Conservation (phyloP, 306 rosid genomes). For the Nissolia schottii region DNA sequence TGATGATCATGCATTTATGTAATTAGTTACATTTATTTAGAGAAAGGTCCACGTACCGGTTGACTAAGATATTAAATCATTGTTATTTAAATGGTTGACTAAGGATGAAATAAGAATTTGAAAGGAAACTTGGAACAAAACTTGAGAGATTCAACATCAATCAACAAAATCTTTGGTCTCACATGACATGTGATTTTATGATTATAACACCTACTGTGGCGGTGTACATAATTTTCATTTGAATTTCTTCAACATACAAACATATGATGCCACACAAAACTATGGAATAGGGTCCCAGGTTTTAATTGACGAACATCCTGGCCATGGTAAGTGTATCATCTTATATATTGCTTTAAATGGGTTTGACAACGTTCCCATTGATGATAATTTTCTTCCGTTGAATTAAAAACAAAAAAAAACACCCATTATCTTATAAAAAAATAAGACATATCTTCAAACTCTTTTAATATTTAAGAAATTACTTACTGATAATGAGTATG, state of each 20-base stretch:
- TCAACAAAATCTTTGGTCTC: constrained; percentile 42
- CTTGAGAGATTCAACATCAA: not conserved
- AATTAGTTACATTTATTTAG: not conserved
- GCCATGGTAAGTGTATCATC: too few relatives aligned
- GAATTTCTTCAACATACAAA: not conserved
- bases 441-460: too few relatives aligned
- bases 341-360: too few relatives aligned
- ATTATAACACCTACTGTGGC: constrained; percentile 18
- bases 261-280: too few relatives aligned
- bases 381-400: too few relatives aligned
- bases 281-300: too few relatives aligned
- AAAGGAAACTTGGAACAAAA: not conserved
- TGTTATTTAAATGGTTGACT: constrained; percentile 29
- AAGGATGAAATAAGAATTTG: not conserved
- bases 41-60: not conserved
- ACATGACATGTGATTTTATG: constrained; percentile 30
- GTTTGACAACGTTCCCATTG: too few relatives aligned
- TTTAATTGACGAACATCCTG: too few relatives aligned
- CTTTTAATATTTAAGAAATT: too few relatives aligned
- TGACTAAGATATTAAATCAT: constrained; percentile 7
- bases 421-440: too few relatives aligned
- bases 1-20: not conserved
- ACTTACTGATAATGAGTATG: not conserved
- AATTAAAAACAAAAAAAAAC: too few relatives aligned
- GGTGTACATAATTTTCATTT: constrained; percentile 19